A percentile compares a stretch with the other conserved stretches of the same genome.
These are phyloP conservation scores for Tetrapisispora iriomotensis DNA, from an alignment of 805 yeast genomes.

Conservation along the genomic window DNA sequence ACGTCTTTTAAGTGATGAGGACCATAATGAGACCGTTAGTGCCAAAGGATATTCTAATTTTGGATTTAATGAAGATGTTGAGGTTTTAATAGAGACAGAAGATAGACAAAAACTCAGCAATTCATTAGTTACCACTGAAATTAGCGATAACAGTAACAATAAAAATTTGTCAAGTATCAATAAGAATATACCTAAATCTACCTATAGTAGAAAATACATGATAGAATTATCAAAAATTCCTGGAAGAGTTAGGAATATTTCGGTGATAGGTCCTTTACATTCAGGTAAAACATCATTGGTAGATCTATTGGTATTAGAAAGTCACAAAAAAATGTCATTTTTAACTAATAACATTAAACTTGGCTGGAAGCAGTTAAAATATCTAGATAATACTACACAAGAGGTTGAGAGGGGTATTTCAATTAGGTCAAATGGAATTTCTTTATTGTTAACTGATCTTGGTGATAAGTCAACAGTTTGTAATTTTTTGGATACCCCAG, in stretches of 20 bases:
- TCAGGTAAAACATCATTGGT: slow-evolving; percentile 79
- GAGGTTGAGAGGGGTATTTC: slow-evolving; percentile 67
- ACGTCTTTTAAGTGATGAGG: neutral
- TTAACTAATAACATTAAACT: slow-evolving; percentile 23
- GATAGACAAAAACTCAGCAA: slow-evolving; percentile 44
- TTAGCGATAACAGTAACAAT: no score
- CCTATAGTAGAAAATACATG: slow-evolving; percentile 57
- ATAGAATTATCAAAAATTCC: slow-evolving; percentile 42
- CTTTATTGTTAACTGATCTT: slow-evolving; percentile 47
- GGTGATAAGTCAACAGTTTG: slow-evolving; percentile 45
- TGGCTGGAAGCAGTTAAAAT: slow-evolving; percentile 43
- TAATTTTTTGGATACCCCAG: slow-evolving; percentile 81
- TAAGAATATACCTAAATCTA: slow-evolving; percentile 42
- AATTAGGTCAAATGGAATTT: slow-evolving; percentile 50
- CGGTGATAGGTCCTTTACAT: slow-evolving; percentile 69
- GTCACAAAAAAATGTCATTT: slow-evolving; percentile 40
- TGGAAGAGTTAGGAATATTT: slow-evolving; percentile 60
- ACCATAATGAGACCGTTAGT: neutral
- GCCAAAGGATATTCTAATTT: slow-evolving; percentile 25
- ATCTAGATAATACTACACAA: slow-evolving; percentile 59
- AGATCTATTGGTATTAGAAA: slow-evolving; percentile 56
- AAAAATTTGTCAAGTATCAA: no score
- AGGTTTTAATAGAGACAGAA: slow-evolving; percentile 46
- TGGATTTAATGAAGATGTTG: slow-evolving; percentile 54
- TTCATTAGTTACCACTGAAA: no score